Conservation (phyloP, 2,329 filamentous ascomycete species). For the Fusarium sp. region DNA sequence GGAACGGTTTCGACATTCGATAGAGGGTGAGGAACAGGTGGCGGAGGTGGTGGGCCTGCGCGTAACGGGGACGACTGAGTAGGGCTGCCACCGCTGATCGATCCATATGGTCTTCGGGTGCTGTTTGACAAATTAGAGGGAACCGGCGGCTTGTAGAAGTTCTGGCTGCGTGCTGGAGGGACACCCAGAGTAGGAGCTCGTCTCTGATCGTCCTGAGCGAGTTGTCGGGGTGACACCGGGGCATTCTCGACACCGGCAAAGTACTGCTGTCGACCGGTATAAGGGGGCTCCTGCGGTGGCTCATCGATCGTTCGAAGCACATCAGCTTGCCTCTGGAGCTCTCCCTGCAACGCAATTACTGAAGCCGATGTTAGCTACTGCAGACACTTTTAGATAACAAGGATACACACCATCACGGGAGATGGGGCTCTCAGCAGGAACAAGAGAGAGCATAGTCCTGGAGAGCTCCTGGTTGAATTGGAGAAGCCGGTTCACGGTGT, state of each 20-base stretch:
- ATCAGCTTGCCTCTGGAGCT: conserved; percentile 72
- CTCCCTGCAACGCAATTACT: conserved; percentile 69
- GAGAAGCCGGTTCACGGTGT: conserved; percentile 77
- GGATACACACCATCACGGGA: conserved; percentile 81
- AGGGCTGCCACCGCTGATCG: conserved; percentile 79
- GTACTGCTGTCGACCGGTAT: conserved; percentile 75
- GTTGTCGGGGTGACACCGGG: conserved; percentile 88
- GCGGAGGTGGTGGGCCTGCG: conserved; percentile 74
- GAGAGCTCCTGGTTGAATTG: conserved; percentile 90
- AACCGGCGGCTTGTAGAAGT: conserved; percentile 79
- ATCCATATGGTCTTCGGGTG: conserved; percentile 84
- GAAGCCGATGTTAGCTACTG: conserved; percentile 33
- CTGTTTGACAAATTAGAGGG: conserved; percentile 85
- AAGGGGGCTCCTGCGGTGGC: conserved; percentile 73
- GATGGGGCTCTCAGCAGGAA: conserved; percentile 80
- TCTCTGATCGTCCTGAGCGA: conserved; percentile 86
- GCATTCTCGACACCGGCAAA: conserved; percentile 77
- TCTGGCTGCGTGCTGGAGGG: conserved; percentile 68
- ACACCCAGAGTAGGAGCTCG: conserved; percentile 77
- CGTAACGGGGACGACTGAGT: conserved; percentile 78
- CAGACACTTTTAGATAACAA: neutral
- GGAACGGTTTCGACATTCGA: conserved; percentile 73
- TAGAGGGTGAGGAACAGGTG: conserved; percentile 73
- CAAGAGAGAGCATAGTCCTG: conserved; percentile 77
- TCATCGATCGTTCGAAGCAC: conserved; percentile 69